Evolutionary conservation across 169 alveolate genomes (phyloP).

Genomic region (Cryptosporidium xiaoi): DNA sequence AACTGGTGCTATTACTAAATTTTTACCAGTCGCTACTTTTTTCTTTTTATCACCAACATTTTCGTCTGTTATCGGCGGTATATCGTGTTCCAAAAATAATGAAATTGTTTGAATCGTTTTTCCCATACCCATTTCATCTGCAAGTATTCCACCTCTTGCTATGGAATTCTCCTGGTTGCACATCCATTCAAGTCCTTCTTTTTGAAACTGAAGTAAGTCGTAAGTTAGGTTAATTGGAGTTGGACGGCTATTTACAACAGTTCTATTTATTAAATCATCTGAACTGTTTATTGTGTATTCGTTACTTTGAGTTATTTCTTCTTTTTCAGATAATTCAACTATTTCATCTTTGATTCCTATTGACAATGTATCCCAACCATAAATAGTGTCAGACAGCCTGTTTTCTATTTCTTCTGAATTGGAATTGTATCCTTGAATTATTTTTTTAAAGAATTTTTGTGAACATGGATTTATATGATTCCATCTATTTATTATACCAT

Average conservation of each 20-base stretch:
- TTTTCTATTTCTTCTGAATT: constrained; percentile 6
- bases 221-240: constrained; percentile 76
- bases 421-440: constrained; percentile 32
- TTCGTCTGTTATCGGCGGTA: constrained; percentile 26
- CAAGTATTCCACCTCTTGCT: constrained; percentile 83
- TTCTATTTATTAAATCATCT: constrained; percentile 26
- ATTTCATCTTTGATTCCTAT: constrained; percentile 44
- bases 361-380: constrained; percentile 53
- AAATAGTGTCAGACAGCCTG: constrained; percentile 15
- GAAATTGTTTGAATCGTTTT: constrained; percentile 83
- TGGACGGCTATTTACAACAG: constrained; percentile 16
- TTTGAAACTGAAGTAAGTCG: constrained; percentile 74
- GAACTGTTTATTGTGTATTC: constrained; percentile 13
- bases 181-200: constrained; percentile 86
- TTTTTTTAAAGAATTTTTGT: constrained; percentile 43
- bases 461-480: constrained; percentile 43
- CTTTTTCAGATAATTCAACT: constrained; percentile 26
- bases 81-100: constrained; percentile 78
- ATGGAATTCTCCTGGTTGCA: constrained; percentile 81
- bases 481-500: constrained; percentile 75
- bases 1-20: constrained; percentile 83
- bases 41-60: not conserved
- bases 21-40: constrained; percentile 77
- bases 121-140: constrained; percentile 91
- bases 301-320: constrained; percentile 2